phyloP scores from a whole-genome alignment of 2,329 filamentous ascomycete species.

The Alternaria ventricosa region DNA sequence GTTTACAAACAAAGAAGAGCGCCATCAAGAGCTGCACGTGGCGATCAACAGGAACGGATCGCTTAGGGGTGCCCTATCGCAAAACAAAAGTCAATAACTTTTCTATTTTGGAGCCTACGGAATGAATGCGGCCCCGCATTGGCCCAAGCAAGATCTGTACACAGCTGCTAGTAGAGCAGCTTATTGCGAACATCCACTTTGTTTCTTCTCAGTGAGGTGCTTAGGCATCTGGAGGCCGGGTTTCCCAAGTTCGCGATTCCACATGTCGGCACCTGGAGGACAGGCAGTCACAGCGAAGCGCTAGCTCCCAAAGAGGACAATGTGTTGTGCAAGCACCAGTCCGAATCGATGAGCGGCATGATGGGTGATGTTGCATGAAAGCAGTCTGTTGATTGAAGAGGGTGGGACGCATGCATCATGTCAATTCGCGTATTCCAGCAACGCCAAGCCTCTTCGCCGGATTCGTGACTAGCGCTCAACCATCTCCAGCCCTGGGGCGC shows the following conservation, averaged over 20 bases:
- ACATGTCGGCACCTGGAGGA: neutral
- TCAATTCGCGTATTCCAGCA: neutral
- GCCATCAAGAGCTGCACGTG: slow-evolving; percentile 28
- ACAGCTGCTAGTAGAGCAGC: neutral
- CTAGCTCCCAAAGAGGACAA: neutral
- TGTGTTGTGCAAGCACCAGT: neutral
- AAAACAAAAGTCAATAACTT: slow-evolving; percentile 34
- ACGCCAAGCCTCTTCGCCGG: neutral
- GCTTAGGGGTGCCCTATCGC: slow-evolving; percentile 10
- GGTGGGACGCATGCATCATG: neutral
- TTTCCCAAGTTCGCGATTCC: neutral
- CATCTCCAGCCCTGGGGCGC: neutral
- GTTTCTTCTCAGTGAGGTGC: neutral
- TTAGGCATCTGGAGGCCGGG: neutral
- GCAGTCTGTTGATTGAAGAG: neutral
- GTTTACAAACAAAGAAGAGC: slow-evolving; percentile 38
- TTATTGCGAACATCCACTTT: neutral
- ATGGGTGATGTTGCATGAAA: neutral
- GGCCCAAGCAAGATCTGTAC: neutral
- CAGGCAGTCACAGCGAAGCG: neutral
- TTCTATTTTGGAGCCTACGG: slow-evolving; percentile 2
- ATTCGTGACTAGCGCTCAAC: neutral
- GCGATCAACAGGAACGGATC: slow-evolving; percentile 18
- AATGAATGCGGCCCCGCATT: neutral
- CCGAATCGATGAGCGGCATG: neutral